Evolutionary conservation across 345 rosid genomes (phyloP).

Genomic region (Sonneratia caseolaris): DNA sequence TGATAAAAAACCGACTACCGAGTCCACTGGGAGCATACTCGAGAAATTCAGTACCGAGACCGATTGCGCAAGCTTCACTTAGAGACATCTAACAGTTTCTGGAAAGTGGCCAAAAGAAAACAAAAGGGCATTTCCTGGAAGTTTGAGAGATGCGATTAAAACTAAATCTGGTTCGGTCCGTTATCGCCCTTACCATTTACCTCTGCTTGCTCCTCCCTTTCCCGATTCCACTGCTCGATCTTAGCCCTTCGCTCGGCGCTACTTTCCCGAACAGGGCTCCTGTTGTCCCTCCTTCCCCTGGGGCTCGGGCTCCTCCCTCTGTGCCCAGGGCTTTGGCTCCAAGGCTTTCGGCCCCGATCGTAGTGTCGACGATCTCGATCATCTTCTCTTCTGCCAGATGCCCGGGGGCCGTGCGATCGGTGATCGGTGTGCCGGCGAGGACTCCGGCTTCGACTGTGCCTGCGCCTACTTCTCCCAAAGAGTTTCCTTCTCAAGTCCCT

Average conservation of each 20-base stretch:
- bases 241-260: conserved; percentile 49
- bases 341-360: conserved; percentile 34
- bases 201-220: conserved; percentile 25
- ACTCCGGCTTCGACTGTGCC: conserved; percentile 40
- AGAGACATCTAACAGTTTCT: too few species aligned
- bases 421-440: conserved; percentile 26
- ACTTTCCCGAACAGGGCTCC: conserved; percentile 39
- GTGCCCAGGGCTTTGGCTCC: conserved; percentile 38
- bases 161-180: not conserved
- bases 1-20: too few species aligned
- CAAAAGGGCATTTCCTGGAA: not conserved
- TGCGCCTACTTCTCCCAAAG: conserved; percentile 31
- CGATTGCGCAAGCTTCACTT: too few species aligned
- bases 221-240: conserved; percentile 56
- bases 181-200: conserved; percentile 6
- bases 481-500: conserved; percentile 47
- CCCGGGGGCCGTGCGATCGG: conserved; percentile 22
- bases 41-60: too few species aligned
- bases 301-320: conserved; percentile 19
- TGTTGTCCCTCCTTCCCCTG: conserved; percentile 18
- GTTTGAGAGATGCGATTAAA: not conserved
- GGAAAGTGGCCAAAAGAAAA: not conserved
- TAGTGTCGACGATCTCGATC: conserved; percentile 26
- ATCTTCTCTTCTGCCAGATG: conserved; percentile 31
- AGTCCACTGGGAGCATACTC: too few species aligned